These are phyloP conservation scores for Botrytis paeoniae DNA, from an alignment of 2,329 filamentous ascomycete species.

Conservation along the genomic window DNA sequence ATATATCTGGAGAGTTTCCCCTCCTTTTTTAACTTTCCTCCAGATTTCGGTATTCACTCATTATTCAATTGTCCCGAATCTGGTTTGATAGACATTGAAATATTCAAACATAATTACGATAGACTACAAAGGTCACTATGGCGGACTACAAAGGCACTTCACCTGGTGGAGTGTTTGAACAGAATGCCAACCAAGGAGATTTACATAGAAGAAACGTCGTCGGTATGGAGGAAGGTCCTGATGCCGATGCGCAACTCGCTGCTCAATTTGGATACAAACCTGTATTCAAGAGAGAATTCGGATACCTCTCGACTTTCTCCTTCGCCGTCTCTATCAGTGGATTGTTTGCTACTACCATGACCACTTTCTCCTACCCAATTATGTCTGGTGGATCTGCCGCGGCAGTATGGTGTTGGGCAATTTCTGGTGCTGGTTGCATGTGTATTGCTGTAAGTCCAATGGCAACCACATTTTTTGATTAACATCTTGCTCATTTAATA, in stretches of 20 bases:
- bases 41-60: conserved; percentile 1
- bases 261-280: conserved; percentile 39
- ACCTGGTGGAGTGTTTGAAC: conserved; percentile 2
- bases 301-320: conserved; percentile 56
- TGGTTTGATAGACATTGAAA: neutral
- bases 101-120: neutral
- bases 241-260: conserved; percentile 37
- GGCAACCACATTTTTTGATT: neutral
- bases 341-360: conserved; percentile 54
- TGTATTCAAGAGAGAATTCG: conserved; percentile 59
- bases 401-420: conserved; percentile 57
- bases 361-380: conserved; percentile 54
- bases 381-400: conserved; percentile 52
- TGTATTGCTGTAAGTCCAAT: conserved; percentile 45
- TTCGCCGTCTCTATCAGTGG: conserved; percentile 58
- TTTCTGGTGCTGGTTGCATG: conserved; percentile 55
- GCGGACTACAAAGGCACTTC: conserved; percentile 6
- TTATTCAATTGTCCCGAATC: neutral
- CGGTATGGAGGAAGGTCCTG: conserved; percentile 28
- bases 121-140: conserved; percentile 11
- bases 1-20: conserved; percentile 1
- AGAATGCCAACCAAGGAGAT: neutral
- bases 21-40: neutral
- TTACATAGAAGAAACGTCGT: conserved; percentile 8
- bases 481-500: neutral